A percentile compares a stretch with the other conserved stretches of the same genome.
These are phyloP conservation scores for Leccinum truebloodii DNA, from an alignment of 768 basidiomycete genomes.

Conservation along the genomic window DNA sequence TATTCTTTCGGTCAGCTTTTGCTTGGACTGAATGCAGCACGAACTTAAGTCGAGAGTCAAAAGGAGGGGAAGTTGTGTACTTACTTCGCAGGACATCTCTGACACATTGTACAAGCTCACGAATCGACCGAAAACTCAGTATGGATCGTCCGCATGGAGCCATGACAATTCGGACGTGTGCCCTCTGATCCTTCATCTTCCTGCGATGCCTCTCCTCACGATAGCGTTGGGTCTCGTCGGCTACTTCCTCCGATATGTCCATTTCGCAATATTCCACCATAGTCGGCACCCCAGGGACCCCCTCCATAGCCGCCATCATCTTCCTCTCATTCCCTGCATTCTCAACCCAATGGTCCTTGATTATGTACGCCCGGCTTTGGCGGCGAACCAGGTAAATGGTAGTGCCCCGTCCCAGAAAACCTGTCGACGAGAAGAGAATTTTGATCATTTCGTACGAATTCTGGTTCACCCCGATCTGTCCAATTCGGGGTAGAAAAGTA, in stretches of 20 bases:
- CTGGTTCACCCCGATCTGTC: not conserved
- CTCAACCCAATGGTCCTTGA: constrained; percentile 3
- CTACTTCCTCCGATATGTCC: not conserved
- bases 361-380: not conserved
- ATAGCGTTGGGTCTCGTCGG: not conserved
- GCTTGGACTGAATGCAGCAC: not conserved
- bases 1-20: not conserved
- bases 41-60: not conserved
- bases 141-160: not conserved
- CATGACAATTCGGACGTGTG: not conserved
- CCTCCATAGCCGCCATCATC: not conserved
- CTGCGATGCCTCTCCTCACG: not conserved
- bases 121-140: not conserved
- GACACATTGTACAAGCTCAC: not conserved
- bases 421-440: not conserved
- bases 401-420: not conserved
- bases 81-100: not conserved
- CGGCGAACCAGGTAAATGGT: not conserved
- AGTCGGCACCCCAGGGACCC: not conserved
- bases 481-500: not conserved
- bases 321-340: not conserved
- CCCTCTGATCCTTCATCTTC: not conserved
- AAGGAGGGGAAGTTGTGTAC: too few relatives aligned
- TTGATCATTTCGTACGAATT: not conserved
- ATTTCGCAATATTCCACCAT: not conserved